Evolutionary conservation across 495 filamentous ascomycete species (phyloP).

Genomic region (Xylaria grammica): DNA sequence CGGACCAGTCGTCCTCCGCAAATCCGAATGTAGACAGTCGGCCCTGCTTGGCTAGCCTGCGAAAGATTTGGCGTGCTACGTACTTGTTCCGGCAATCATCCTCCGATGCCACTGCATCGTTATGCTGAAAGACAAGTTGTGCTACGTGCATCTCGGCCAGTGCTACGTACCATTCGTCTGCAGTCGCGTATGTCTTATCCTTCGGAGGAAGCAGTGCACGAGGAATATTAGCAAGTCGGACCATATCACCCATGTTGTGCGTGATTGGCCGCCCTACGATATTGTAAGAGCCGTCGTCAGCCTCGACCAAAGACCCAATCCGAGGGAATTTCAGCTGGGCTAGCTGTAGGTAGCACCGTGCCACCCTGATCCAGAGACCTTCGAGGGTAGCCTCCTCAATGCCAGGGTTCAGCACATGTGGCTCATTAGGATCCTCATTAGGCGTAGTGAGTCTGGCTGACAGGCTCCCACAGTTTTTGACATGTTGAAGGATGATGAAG

Average conservation of each 20-base stretch:
- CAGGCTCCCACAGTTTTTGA: too few relatives aligned
- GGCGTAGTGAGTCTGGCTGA: too few relatives aligned
- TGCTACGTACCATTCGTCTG: constrained; percentile 46
- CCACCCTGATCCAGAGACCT: too few relatives aligned
- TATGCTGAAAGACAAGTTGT: constrained; percentile 48
- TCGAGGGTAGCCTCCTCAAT: too few relatives aligned
- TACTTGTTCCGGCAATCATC: constrained; percentile 44
- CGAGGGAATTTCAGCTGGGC: constrained; percentile 31
- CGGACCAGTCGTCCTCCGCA: constrained; percentile 34
- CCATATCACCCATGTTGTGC: constrained; percentile 36
- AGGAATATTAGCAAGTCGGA: constrained; percentile 28
- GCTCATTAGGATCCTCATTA: too few relatives aligned
- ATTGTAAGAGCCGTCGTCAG: constrained; percentile 18
- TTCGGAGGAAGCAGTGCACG: constrained; percentile 22
- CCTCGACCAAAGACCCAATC: constrained; percentile 44
- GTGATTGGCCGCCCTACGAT: constrained; percentile 29
- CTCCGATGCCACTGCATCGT: constrained; percentile 42
- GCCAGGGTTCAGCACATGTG: too few relatives aligned
- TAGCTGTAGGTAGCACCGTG: constrained; percentile 46
- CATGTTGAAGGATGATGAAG: too few relatives aligned
- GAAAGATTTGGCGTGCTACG: constrained; percentile 35
- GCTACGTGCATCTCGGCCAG: constrained; percentile 48
- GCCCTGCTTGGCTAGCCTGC: constrained; percentile 5
- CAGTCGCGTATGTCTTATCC: constrained; percentile 22
- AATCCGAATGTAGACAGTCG: constrained; percentile 35